Evolutionary conservation across 331 rosid species (phyloP).

Genomic region (Saraca asoca): DNA sequence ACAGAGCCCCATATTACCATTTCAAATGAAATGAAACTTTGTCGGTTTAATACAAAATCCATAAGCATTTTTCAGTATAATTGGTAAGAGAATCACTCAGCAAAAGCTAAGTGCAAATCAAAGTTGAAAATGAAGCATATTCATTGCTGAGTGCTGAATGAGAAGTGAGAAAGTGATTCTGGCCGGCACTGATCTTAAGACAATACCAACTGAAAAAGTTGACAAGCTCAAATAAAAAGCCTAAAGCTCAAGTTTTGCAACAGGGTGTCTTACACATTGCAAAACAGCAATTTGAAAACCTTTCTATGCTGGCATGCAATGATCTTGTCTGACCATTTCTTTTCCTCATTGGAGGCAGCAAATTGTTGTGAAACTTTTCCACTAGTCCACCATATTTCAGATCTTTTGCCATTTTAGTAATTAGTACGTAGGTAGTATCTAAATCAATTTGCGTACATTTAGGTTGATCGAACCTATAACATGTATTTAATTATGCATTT

Average conservation of each 20-base stretch:
- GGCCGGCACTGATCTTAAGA: constrained; percentile 20
- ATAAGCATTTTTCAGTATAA: not conserved
- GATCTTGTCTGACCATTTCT: constrained; percentile 28
- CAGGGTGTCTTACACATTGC: not conserved
- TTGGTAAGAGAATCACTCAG: not conserved
- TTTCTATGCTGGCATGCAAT: constrained; percentile 40
- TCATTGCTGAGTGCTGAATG: not conserved
- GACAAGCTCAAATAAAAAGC: constrained; percentile 39
- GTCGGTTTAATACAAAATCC: not conserved
- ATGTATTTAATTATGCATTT: not conserved
- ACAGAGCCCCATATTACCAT: too few relatives aligned
- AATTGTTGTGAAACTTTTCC: constrained; percentile 18
- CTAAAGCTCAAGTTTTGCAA: constrained; percentile 27
- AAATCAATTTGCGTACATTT: too few relatives aligned
- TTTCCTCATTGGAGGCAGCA: not conserved
- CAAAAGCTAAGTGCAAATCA: not conserved
- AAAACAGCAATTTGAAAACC: not conserved
- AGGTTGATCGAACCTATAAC: too few relatives aligned
- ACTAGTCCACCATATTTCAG: constrained; percentile 14
- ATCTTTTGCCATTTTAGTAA: constrained; percentile 10
- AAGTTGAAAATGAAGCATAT: constrained; percentile 19
- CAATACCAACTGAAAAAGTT: constrained; percentile 22
- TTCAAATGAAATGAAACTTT: too few relatives aligned
- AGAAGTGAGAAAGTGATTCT: constrained; percentile 2
- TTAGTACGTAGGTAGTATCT: too few relatives aligned